phyloP scores from a whole-genome alignment of 1,284 basidiomycete genomes.

The Vanrija humicola region DNA sequence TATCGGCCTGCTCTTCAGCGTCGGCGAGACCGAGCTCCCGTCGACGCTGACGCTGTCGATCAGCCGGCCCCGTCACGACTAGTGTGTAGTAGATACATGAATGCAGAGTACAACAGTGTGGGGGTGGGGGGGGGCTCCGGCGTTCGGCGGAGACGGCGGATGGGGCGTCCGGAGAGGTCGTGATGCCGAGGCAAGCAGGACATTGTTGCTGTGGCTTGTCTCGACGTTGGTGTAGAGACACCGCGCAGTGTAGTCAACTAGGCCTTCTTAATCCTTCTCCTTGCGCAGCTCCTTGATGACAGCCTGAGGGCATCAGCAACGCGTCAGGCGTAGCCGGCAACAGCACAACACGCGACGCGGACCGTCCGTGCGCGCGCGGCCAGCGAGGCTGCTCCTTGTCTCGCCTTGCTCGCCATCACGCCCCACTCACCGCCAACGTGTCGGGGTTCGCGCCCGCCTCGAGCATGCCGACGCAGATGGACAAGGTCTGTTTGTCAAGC shows the following conservation, averaged over 20 bases:
- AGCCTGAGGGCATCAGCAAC: slow-evolving; percentile 14
- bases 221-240: too few relatives aligned
- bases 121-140: neutral
- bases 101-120: slow-evolving; percentile 1
- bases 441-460: slow-evolving; percentile 47
- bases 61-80: slow-evolving; percentile 36
- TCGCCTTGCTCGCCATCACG: too few relatives aligned
- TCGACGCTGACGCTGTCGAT: slow-evolving; percentile 46
- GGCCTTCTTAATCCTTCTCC: slow-evolving; percentile 12
- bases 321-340: too few relatives aligned
- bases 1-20: slow-evolving; percentile 33
- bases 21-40: slow-evolving; percentile 45
- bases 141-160: neutral
- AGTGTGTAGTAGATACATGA: slow-evolving; percentile 7
- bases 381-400: neutral
- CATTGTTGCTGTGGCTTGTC: neutral
- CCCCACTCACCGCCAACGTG: slow-evolving; percentile 37
- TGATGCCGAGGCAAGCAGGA: too few relatives aligned
- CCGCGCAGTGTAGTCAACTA: too few relatives aligned
- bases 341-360: too few relatives aligned
- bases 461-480: slow-evolving; percentile 46
- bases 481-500: slow-evolving; percentile 44
- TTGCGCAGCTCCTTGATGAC: slow-evolving; percentile 26
- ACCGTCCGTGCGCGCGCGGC: too few relatives aligned
- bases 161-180: too few relatives aligned